Percentiles rank a stretch among this genome's conserved stretches.
Conservation (phyloP, 2,329 filamentous ascomycete species). For the Mycocentrospora acerina region DNA sequence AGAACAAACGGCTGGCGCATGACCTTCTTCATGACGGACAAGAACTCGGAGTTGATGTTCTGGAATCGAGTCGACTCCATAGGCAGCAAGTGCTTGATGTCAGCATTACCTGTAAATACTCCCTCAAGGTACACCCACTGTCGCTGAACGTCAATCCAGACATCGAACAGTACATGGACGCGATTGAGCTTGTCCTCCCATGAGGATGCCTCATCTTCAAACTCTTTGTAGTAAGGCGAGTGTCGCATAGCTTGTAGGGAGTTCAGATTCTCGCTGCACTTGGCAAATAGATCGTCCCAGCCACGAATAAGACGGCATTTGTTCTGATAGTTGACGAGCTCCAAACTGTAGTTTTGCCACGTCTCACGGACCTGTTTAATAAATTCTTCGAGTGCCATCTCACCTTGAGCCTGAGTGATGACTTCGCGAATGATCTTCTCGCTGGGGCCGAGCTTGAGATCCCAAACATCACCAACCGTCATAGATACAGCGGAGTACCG, state of each 20-base stretch:
- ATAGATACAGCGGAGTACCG: conserved; percentile 92
- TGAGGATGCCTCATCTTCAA: conserved; percentile 91
- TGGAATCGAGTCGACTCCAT: conserved; percentile 96
- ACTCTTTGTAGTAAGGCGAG: conserved; percentile 98
- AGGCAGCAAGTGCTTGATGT: conserved; percentile 96
- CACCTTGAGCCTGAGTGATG: conserved; percentile 91
- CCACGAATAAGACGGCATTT: conserved; percentile 96
- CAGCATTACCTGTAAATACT: conserved; percentile 96
- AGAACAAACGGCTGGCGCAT: conserved; percentile 94
- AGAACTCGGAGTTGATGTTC: conserved; percentile 99
- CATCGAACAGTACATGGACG: conserved; percentile 95
- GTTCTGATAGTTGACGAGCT: conserved; percentile 95
- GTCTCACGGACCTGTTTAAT: conserved; percentile 93
- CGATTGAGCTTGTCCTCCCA: conserved; percentile 99
- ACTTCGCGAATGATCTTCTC: conserved; percentile 89
- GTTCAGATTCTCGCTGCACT: conserved; percentile 97
- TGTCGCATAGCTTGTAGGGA: conserved; percentile 98
- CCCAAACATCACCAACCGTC: conserved; percentile 98
- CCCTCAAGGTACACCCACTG: conserved; percentile 99
- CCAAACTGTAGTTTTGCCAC: conserved; percentile 92
- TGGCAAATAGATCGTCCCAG: conserved; percentile 97
- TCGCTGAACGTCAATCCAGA: conserved; percentile 99
- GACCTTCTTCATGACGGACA: conserved; percentile 99
- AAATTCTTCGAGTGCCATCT: conserved; percentile 98
- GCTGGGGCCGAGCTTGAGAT: conserved; percentile 84